Base-by-base conservation (phyloP, 345 rosid genomes). In the Ceriops decandra region DNA sequence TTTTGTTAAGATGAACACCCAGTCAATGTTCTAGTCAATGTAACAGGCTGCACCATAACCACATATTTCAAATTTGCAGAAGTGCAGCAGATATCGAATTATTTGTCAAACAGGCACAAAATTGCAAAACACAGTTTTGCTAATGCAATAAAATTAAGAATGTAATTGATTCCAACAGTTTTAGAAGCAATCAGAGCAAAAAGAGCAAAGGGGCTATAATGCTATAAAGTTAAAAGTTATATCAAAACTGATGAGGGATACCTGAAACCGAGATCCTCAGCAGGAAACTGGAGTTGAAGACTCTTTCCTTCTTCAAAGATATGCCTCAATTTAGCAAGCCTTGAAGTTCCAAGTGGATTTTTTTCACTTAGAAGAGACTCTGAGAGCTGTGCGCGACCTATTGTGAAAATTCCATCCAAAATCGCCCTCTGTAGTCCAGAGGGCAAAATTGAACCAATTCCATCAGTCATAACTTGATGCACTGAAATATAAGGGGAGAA, bases 251-350 rank as follows among this genome's bases (percentile, higher is more conserved):
- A 15, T 11, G 8, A 31, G 62, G 21, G 51, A 74, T 82, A 93
- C 99, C 97, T 88, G 85, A 95, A 91, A 69, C 97, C 97, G 72
- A 95, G 97, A 86, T 95, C 99, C 83, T 95, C 99, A 21, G 99
- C 97, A 78, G 96, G 99, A 80, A 95, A 91, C 74, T 95, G 97
- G 62, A 91, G 87, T 70, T 88, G 97, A 69, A 91, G 99, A 79
- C 95, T 91, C 74, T 87, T 91, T 73, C 99, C 99, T 79, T 85
- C 97, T 68, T 88, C 85, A 68, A 95, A 88, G 74, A 90, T 82
- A 63, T 52, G 79, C 81, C 82, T 90, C 47, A 91, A 69, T 84
- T 84, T 85, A 33, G 75, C 77, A 67, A 95, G 91, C 86, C 97
- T 90, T 63, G 83, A 84, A 60, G 81, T 76, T 31, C 96, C 97